Base-by-base conservation (phyloP, 768 basidiomycete species). In the Termitomyces sp. region DNA sequence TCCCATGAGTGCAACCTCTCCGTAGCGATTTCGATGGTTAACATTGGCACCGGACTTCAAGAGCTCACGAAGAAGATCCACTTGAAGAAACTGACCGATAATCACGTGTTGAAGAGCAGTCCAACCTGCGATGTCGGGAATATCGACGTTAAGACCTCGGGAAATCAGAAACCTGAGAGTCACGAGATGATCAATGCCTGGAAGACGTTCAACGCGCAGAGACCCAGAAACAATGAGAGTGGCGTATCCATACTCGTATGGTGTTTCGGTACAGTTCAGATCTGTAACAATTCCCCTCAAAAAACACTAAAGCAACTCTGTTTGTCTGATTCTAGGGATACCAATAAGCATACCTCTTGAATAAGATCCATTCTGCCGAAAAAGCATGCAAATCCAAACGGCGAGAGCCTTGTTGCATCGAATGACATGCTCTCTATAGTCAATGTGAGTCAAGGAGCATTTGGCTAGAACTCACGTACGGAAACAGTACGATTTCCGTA, bases 101-200 rank as follows among this genome's bases (percentile, higher is more conserved):
- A 74, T 74, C 0, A 73, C 69, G 61, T 83, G 81, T 44, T 79
- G 74, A 3, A 84, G 72, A 0, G 83, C 77, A 0, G 79, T 83
- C 67, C 71, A 71, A 3, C 79, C 80, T 8, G 66, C 71, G 46
- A 84, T 75, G 57, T 83, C 84, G 1, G 67, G 66, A 1, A 72
- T 29, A 50, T 81, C 70, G 4, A 72, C 65, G 4, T 78, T 70
- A 0, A 75, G 68, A 14, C 80, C 79, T 0, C 65, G 56, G 0
- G 71, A 63, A 37, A 83, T 65, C 20, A 85, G 74, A 51, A 69
- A 73, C 36, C 68, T 63, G 7, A 54, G 34, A 36, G 32, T 16
- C 20, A 18, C n/a, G 12, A 27, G 39, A 42, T 27, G 37, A 31
- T 39, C 13, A 29, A 51, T 18, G 36, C 34, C 18, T 24, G 34